These are phyloP conservation scores for Phalaenopsis hybrid DNA, from an alignment of 116 monocot genomes.

Conservation along the genomic window DNA sequence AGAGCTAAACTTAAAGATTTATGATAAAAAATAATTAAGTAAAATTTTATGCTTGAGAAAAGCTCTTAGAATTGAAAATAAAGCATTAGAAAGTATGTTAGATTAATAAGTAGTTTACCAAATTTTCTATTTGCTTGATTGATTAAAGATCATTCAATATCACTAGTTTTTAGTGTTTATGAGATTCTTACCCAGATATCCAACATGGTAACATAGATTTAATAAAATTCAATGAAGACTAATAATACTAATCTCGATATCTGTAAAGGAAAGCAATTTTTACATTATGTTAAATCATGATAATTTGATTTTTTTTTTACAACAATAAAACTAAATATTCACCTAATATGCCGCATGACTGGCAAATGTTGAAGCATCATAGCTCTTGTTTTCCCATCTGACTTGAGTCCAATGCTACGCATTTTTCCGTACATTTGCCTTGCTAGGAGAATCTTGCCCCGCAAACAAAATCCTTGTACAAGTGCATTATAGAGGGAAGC, in stretches of 20 bases:
- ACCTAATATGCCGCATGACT: constrained; percentile 11
- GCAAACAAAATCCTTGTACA: constrained; percentile 69
- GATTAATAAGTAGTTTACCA: background rate
- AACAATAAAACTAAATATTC: background rate
- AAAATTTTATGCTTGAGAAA: background rate
- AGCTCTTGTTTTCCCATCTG: constrained; percentile 83
- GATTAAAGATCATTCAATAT: background rate
- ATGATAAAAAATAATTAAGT: background rate
- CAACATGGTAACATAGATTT: background rate
- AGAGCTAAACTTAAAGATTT: background rate
- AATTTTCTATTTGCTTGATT: background rate
- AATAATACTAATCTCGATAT: background rate
- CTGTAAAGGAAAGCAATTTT: background rate
- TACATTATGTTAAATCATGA: background rate
- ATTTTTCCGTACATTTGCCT: constrained; percentile 55
- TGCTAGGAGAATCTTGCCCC: constrained; percentile 51
- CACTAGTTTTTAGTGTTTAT: background rate
- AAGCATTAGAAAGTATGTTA: background rate
- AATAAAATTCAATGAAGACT: background rate
- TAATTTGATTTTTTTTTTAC: background rate
- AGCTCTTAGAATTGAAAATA: background rate
- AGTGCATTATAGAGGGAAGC: constrained; percentile 69
- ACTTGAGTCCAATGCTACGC: constrained; percentile 45
- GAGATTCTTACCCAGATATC: background rate
- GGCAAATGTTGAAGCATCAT: constrained; percentile 76